These are phyloP conservation scores for Pythium aristosporum DNA, from an alignment of 352 stramenopile genomes.

Conservation along the genomic window DNA sequence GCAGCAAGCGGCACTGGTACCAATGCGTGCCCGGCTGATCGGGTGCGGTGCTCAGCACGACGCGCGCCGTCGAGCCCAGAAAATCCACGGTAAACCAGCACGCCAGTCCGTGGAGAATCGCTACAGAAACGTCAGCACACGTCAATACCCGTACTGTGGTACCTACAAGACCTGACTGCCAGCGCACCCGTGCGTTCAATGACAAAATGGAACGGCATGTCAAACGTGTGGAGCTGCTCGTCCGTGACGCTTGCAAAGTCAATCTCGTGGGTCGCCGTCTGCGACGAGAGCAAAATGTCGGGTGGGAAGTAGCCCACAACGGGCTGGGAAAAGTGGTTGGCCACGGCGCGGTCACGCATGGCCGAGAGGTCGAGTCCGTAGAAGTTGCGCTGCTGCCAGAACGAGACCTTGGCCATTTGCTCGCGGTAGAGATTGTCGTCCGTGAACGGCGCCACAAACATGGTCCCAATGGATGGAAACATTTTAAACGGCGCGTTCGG, in stretches of 20 bases:
- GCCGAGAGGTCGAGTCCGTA: conserved; percentile 96
- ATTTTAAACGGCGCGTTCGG: conserved; percentile 82
- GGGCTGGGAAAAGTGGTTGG: conserved; percentile 97
- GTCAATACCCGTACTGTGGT: background rate
- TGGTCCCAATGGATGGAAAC: conserved; percentile 97
- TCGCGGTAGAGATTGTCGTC: conserved; percentile 94
- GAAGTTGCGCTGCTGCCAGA: conserved; percentile 95
- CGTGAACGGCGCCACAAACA: conserved; percentile 95
- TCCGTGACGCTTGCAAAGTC: conserved; percentile 82
- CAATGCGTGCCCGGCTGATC: conserved; percentile 77
- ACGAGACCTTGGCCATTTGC: conserved; percentile 90
- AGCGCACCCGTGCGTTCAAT: conserved; percentile 77
- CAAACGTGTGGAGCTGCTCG: conserved; percentile 86
- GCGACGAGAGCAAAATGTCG: conserved; percentile 66
- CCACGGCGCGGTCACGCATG: conserved; percentile 93
- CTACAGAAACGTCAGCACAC: conserved; percentile 28
- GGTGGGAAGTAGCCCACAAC: conserved; percentile 93
- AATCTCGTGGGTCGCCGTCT: conserved; percentile 65
- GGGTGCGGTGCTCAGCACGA: conserved; percentile 87
- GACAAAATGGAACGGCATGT: conserved; percentile 89
- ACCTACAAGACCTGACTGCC: no score
- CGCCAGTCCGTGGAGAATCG: conserved; percentile 95
- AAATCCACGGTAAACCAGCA: conserved; percentile 99
- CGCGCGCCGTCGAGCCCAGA: conserved; percentile 70
- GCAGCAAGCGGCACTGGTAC: conserved; percentile 94